These are phyloP conservation scores for Gossypium davidsonii DNA, from an alignment of 441 rosid genomes.

Conservation along the genomic window DNA sequence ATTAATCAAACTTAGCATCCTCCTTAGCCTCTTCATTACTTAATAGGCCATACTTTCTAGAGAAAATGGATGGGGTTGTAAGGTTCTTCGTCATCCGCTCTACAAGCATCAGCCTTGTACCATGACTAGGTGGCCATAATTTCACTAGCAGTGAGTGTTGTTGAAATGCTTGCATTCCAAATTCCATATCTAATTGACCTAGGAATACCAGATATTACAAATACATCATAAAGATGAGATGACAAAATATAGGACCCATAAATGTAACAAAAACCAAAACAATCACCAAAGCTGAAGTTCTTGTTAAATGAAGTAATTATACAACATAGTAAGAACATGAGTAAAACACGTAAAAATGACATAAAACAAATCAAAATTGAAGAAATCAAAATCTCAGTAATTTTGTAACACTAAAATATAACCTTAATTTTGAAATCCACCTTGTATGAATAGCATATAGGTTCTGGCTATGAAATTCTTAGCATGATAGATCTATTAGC, in stretches of 20 bases:
- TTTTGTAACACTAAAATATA: background rate
- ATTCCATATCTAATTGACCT: conserved; percentile 50
- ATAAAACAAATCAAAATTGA: background rate
- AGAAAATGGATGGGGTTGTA: conserved; percentile 45
- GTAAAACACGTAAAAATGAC: background rate
- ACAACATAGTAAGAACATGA: background rate
- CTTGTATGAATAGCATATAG: background rate
- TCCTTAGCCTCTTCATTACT: conserved; percentile 41
- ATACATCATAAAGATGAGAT: background rate
- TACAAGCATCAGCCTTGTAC: conserved; percentile 53
- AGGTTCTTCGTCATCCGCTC: conserved; percentile 57
- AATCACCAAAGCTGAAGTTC: background rate
- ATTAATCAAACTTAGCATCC: conserved; percentile 32
- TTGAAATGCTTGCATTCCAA: conserved; percentile 24
- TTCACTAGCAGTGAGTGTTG: conserved; percentile 36
- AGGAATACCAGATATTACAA: conserved; percentile 8
- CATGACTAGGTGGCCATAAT: conserved; percentile 65
- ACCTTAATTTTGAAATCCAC: background rate
- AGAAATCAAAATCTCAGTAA: background rate
- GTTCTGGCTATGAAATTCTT: background rate
- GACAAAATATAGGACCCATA: background rate
- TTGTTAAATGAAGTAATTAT: background rate
- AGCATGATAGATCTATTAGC: background rate
- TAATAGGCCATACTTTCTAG: conserved; percentile 50
- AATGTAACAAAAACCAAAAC: background rate